Base-by-base conservation (phyloP, 2,329 filamentous ascomycete species). In the Fusarium solani-melongenae region DNA sequence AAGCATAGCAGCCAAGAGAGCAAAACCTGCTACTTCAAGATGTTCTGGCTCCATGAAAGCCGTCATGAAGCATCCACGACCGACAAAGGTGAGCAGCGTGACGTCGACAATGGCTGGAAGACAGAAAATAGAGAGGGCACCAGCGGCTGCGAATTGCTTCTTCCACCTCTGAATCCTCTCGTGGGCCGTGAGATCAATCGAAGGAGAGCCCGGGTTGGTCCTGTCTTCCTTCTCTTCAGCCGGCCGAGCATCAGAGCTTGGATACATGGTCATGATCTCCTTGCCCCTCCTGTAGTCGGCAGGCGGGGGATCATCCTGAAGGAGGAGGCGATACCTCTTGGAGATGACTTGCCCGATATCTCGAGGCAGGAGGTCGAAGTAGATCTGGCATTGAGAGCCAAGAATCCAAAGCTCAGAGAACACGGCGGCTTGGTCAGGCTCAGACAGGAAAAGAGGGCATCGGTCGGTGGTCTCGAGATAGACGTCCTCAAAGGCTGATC, bases 221-320 rank as follows among this genome's bases (percentile, higher is more conserved):
- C 39, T 31, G 14, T 29, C 22, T 3, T 20, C 38, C 20, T 31
- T 22, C 12, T 73, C 56, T 14, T 27, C 27, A 5, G 12, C 44
- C 2, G 38, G 38, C 2, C 61, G 58, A 2, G 60, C 38, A n/a
- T 74, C 70, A 14, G 72, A 70, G 10, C 62, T 57, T 29, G 71
- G 68, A 29, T 74, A 74, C 72, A 74, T 74, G 24, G 72, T 74
- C 70, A 74, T 74, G 24, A 74, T 74, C 56, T 74, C 72, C 22
- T 74, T 73, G n/a, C 44, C 39, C 24, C 38, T 55, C 51, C 72
- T 64, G n/a, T 74, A 67, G 20, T 72, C 70, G 4, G 65, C 67
- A 22, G 57, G 51, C 0, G 72, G 72, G 2, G 70, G 72, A 6
- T 64, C 44, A 15, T 24, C 22, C 5, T 64, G 24, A 5, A 74